Evolutionary conservation across 2,329 filamentous ascomycete species (phyloP), one percentile per base, ranked within the genome.

Genomic region (Colletotrichum euphorbiae): DNA sequence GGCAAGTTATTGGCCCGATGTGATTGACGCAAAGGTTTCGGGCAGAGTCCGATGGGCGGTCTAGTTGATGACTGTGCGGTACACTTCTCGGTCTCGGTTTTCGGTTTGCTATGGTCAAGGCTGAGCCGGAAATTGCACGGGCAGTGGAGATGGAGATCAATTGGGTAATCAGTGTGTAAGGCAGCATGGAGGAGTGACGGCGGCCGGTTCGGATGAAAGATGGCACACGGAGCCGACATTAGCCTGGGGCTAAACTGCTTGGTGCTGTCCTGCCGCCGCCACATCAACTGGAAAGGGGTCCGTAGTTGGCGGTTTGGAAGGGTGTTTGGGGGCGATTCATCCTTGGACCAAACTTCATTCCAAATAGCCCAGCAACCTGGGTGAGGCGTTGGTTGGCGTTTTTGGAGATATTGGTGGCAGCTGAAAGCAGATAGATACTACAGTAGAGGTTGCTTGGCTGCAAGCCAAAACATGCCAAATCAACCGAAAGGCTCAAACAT

Each of bases 201-300:
- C 45, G 33, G 9, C 51, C n/a, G 61, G 55, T 58, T 65, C 65
- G 61, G 65, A 59, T 51, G 65, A 65, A 59, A 58, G 61, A 33
- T 15, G 21, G 21, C 24, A 24, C 24, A 15, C 60, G 62, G 61
- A 50, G 61, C 61, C 61, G 61, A 59, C 31, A 48, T 42, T 42
- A 57, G 63, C 28, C 31, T 11, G 31, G 6, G 17, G 40, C 12
- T 21, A 28, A 45, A 42, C 3, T 19, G 42, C 40, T 3, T 24
- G 15, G 15, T 36, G 28, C 13, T 55, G 56, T 31, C 56, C 57
- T 48, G 42, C 7, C 31, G 45, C 15, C 31, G 45, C 15, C 15
- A 43, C n/a, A 36, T 12, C 36, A 8, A 45, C 45, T 46, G n/a
- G 2, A 17, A 21, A 17, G 38, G 40, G 31, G 51, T 4, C 42